Evolutionary conservation across 2,329 filamentous ascomycete genomes (phyloP), one percentile per base, ranked within the genome.

Genomic region (Sclerotiophoma versabilis): DNA sequence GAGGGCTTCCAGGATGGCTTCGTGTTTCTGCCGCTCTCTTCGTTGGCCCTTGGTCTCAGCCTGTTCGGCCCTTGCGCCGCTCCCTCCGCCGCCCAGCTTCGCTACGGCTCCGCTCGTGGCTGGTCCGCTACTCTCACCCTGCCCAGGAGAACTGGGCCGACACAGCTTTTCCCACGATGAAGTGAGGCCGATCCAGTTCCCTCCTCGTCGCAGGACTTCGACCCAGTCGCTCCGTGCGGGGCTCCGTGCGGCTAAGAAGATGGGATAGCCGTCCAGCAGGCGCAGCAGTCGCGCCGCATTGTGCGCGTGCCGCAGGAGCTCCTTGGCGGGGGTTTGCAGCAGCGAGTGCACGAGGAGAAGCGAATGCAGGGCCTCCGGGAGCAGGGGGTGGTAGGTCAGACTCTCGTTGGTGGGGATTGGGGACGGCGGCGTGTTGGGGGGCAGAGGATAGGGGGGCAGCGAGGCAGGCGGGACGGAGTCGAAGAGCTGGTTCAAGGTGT

Each of bases 221-320:
- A 88, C 85, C 91, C 91, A 96, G 74, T 96, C 91, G 3, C 87
- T 84, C 45, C 90, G 86, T 2, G 89, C 87, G 1, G 89, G 87
- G 3, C 85, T 89, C 43, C 88, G 82, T 20, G 87, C 86, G 0
- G 87, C 82, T 59, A 92, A 86, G 69, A 96, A 93, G 42, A 93
- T 84, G 0, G 91, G 91, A 64, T 91, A 93, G 4, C 90, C 91
- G 65, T 95, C 89, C 42, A 85, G 87, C 20, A 95, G 81, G 17
- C 90, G 84, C 4, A 85, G 83, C 2, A 95, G 81, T 5, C 91
- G 86, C 14, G 91, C 89, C 4, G 89, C 91, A 83, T 93, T 95
- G 77, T 92, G 83, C 0, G 90, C 90, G 70, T 95, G 90, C 29
- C 91, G 89, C 43, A 87, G 84, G 27, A 93, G 83, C 71, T 95